Conservation (phyloP, 768 basidiomycete genomes). For the Boletus sensibilis region DNA sequence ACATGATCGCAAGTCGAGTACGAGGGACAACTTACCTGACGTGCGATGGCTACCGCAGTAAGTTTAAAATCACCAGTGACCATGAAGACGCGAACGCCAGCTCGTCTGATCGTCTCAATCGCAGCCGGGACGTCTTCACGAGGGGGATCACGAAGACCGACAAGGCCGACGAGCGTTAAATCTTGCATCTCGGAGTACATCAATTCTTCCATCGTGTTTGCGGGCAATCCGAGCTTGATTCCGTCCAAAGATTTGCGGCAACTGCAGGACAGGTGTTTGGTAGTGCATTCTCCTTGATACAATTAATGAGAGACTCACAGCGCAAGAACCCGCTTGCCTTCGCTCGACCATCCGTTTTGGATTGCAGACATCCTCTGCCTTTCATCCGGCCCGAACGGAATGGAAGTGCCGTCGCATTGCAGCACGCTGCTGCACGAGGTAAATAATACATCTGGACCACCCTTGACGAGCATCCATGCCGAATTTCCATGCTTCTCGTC, state of each 20-base stretch:
- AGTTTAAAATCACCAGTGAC: slow-evolving; percentile 56
- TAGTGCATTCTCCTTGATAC: background rate
- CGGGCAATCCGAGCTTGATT: slow-evolving; percentile 19
- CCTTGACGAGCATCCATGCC: slow-evolving; percentile 49
- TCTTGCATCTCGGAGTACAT: slow-evolving; percentile 37
- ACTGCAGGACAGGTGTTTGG: slow-evolving; percentile 6
- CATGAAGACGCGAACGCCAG: slow-evolving; percentile 57
- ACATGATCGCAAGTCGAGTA: background rate
- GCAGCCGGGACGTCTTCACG: slow-evolving; percentile 48
- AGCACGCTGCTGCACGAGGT: slow-evolving; percentile 36
- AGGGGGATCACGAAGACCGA: slow-evolving; percentile 60
- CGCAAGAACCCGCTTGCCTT: slow-evolving; percentile 55
- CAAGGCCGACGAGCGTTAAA: slow-evolving; percentile 49
- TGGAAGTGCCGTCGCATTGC: slow-evolving; percentile 30
- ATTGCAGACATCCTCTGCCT: slow-evolving; percentile 22
- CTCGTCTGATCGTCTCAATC: slow-evolving; percentile 45
- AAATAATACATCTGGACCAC: slow-evolving; percentile 57
- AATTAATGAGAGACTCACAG: slow-evolving; percentile 26
- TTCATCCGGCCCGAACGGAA: slow-evolving; percentile 31
- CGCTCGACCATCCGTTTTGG: slow-evolving; percentile 44
- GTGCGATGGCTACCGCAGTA: slow-evolving; percentile 52
- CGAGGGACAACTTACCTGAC: slow-evolving; percentile 35
- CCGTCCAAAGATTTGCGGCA: slow-evolving; percentile 31
- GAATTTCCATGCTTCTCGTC: slow-evolving; percentile 2
- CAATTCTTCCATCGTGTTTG: slow-evolving; percentile 37